Conservation (phyloP, 2,329 filamentous ascomycete species). For the Coniochaeta sp. region DNA sequence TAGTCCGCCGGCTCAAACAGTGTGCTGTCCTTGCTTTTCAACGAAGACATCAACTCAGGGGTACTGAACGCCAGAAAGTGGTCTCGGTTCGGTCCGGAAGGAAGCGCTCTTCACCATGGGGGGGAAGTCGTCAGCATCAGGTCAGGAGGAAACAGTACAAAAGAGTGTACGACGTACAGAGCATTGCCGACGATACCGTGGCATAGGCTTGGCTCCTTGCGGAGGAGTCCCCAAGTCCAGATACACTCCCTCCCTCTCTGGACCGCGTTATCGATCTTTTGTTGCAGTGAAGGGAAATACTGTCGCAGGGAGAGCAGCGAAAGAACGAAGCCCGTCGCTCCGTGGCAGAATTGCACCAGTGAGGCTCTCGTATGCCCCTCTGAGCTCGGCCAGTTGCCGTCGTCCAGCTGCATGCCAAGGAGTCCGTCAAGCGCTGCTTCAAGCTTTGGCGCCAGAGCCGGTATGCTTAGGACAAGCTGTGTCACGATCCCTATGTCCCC, state of each 20-base stretch:
- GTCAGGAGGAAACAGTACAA: neutral
- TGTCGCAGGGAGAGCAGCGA: constrained; percentile 42
- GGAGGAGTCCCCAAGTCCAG: constrained; percentile 44
- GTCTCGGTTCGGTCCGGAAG: constrained; percentile 22
- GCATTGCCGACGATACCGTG: constrained; percentile 54
- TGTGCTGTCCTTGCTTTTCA: constrained; percentile 11
- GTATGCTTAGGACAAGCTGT: constrained; percentile 56
- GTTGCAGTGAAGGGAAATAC: constrained; percentile 40
- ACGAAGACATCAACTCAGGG: constrained; percentile 40
- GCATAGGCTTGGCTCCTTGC: constrained; percentile 54
- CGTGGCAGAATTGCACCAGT: constrained; percentile 55
- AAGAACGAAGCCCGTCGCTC: constrained; percentile 47
- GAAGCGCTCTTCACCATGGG: constrained; percentile 8
- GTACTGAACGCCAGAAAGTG: constrained; percentile 50
- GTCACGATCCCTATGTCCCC: constrained; percentile 63
- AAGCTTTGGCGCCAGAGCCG: constrained; percentile 44
- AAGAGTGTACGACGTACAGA: constrained; percentile 23
- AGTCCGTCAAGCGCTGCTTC: constrained; percentile 44
- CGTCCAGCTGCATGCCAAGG: constrained; percentile 47
- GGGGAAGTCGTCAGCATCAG: neutral
- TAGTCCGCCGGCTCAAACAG: constrained; percentile 20
- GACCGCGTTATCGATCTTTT: constrained; percentile 41
- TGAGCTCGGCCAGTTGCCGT: constrained; percentile 19
- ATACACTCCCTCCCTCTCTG: constrained; percentile 39
- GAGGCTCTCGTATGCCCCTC: constrained; percentile 7